A percentile compares a stretch with the other conserved stretches of the same genome.
Conservation (phyloP, 1,284 basidiomycete species). For the Sphagnurus paluster region DNA sequence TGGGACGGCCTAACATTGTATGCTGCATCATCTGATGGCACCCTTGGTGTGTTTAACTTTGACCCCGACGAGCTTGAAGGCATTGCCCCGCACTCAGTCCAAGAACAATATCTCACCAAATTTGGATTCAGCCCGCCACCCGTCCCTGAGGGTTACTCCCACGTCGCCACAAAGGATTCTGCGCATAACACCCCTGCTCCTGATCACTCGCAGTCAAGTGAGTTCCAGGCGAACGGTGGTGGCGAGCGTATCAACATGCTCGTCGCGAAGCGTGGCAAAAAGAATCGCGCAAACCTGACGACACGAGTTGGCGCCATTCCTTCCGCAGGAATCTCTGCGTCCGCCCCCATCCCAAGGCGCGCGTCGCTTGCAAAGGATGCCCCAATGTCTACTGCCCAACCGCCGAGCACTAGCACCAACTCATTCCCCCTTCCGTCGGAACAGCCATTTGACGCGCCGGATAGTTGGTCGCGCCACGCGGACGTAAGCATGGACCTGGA, state of each 20-base stretch:
- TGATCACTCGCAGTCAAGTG: slow-evolving; percentile 24
- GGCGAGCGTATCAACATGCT: slow-evolving; percentile 69
- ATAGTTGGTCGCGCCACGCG: slow-evolving; percentile 32
- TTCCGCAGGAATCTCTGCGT: slow-evolving; percentile 21
- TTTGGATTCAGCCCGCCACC: slow-evolving; percentile 73
- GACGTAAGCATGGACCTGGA: slow-evolving; percentile 46
- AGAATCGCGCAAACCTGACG: slow-evolving; percentile 66
- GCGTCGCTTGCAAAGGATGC: slow-evolving; percentile 16
- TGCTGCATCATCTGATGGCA: slow-evolving; percentile 95
- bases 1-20: slow-evolving; percentile 91
- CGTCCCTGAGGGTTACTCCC: slow-evolving; percentile 67
- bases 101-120: slow-evolving; percentile 76
- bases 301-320: slow-evolving; percentile 31
- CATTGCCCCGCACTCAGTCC: slow-evolving; percentile 73
- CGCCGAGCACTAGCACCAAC: slow-evolving; percentile 20
- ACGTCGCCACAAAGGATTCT: slow-evolving; percentile 37
- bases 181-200: slow-evolving; percentile 51
- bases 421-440: slow-evolving; percentile 44
- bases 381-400: slow-evolving; percentile 20
- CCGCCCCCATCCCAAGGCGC: slow-evolving; percentile 22
- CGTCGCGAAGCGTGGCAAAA: slow-evolving; percentile 68
- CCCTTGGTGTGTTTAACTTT: slow-evolving; percentile 87
- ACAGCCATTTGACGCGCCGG: slow-evolving; percentile 39
- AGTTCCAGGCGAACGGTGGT: slow-evolving; percentile 37
- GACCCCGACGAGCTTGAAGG: slow-evolving; percentile 81